Percentiles rank a stretch among this genome's conserved stretches.
These are phyloP conservation scores for Stachybotrys chlorohalonatus DNA, from an alignment of 2,329 filamentous ascomycete species.

Conservation along the genomic window DNA sequence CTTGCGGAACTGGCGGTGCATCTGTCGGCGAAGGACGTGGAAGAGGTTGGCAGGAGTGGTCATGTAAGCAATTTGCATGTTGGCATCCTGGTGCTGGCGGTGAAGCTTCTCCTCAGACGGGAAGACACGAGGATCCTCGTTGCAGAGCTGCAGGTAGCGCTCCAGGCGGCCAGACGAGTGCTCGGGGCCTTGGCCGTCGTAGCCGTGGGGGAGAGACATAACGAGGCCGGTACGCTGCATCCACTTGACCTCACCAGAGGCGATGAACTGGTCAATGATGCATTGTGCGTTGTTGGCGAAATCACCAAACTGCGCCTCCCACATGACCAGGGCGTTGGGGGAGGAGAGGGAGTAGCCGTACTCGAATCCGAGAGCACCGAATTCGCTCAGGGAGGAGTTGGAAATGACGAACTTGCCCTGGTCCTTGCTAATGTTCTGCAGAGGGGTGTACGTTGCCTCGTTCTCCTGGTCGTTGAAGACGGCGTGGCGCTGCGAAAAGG, in stretches of 20 bases:
- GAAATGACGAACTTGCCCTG: conserved; percentile 95
- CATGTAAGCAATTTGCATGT: conserved; percentile 97
- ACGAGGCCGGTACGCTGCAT: conserved; percentile 95
- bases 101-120: conserved; percentile 81
- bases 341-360: conserved; percentile 98
- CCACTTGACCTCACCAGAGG: conserved; percentile 97
- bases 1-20: conserved; percentile 99
- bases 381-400: conserved; percentile 77
- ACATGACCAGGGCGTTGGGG: conserved; percentile 95
- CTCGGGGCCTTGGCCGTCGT: conserved; percentile 96
- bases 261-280: conserved; percentile 98
- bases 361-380: conserved; percentile 81
- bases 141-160: conserved; percentile 92
- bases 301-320: conserved; percentile 99
- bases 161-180: conserved; percentile 97
- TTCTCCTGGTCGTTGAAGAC: conserved; percentile 97
- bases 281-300: conserved; percentile 99
- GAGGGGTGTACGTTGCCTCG: conserved; percentile 84
- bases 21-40: conserved; percentile 92
- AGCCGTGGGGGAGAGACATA: conserved; percentile 93
- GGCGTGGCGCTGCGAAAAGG: conserved; percentile 95
- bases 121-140: conserved; percentile 93
- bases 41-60: conserved; percentile 95
- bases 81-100: conserved; percentile 98
- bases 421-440: conserved; percentile 81